A percentile compares a stretch with the other conserved stretches of the same genome.
phyloP scores from a whole-genome alignment of 805 yeast genomes.

The Jamesozyma spencerorum region DNA sequence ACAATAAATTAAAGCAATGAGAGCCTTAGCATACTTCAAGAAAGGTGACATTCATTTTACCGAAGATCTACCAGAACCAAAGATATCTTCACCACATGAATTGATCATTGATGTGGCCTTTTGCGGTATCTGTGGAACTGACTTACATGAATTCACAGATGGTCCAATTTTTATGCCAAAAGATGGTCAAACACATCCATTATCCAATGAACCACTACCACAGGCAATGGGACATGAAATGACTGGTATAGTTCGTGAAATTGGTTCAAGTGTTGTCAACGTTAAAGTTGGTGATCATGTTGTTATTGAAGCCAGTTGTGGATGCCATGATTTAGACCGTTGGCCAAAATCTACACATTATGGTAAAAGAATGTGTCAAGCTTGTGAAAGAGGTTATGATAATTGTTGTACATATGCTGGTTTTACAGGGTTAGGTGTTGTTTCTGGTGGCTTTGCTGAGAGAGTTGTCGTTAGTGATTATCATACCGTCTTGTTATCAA shows the following conservation, averaged over 20 bases:
- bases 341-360: slow-evolving; percentile 29
- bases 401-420: slow-evolving; percentile 44
- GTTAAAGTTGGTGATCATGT: slow-evolving; percentile 50
- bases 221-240: slow-evolving; percentile 47
- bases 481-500: slow-evolving; percentile 36
- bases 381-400: slow-evolving; percentile 42
- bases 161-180: slow-evolving; percentile 50
- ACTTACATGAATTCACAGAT: slow-evolving; percentile 45
- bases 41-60: slow-evolving; percentile 37
- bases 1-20: slow-evolving; percentile 27
- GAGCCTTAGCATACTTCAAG: slow-evolving; percentile 39
- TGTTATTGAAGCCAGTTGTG: slow-evolving; percentile 52
- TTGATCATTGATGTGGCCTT: slow-evolving; percentile 36
- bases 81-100: slow-evolving; percentile 30
- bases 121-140: slow-evolving; percentile 58
- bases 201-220: slow-evolving; percentile 36
- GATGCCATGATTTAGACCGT: slow-evolving; percentile 40
- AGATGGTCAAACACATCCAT: slow-evolving; percentile 28
- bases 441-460: slow-evolving; percentile 49
- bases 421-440: slow-evolving; percentile 47
- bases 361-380: slow-evolving; percentile 8
- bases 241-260: slow-evolving; percentile 36
- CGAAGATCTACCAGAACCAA: slow-evolving; percentile 29
- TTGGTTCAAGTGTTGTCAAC: slow-evolving; percentile 39
- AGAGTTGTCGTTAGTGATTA: slow-evolving; percentile 35